These are phyloP conservation scores for Fusarium irregulare DNA, from an alignment of 2,329 filamentous ascomycete genomes.

Conservation along the genomic window DNA sequence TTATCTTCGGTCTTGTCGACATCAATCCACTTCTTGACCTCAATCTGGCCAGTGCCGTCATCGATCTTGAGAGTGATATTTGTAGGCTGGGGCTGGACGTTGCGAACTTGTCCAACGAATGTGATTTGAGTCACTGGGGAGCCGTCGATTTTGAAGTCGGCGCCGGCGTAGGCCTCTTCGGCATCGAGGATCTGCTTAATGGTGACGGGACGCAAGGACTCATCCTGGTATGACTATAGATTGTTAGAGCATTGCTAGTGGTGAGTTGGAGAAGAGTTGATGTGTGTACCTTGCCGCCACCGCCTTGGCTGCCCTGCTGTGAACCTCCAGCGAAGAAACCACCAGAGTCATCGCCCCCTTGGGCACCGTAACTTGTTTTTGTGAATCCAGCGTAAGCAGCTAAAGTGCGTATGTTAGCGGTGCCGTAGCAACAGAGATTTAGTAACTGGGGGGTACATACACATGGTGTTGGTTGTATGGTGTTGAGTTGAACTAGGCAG, in stretches of 20 bases:
- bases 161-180: constrained; percentile 75
- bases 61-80: constrained; percentile 94
- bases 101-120: constrained; percentile 90
- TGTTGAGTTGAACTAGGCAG: constrained; percentile 25
- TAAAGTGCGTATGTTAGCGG: constrained; percentile 38
- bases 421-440: neutral
- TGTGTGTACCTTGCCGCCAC: constrained; percentile 59
- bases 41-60: constrained; percentile 91
- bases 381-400: constrained; percentile 64
- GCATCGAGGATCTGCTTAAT: constrained; percentile 94
- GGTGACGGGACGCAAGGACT: constrained; percentile 91
- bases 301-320: constrained; percentile 67
- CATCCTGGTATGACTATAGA: constrained; percentile 73
- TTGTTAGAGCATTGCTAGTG: constrained; percentile 14
- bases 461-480: constrained; percentile 48
- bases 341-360: constrained; percentile 69
- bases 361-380: constrained; percentile 61
- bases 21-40: constrained; percentile 90
- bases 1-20: constrained; percentile 63
- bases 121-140: constrained; percentile 76
- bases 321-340: constrained; percentile 71
- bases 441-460: constrained; percentile 40
- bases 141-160: constrained; percentile 87
- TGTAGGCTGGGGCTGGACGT: constrained; percentile 85
- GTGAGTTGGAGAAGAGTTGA: neutral